Evolutionary conservation across 495 filamentous ascomycete genomes (phyloP).

Genomic region (Penicillium salamii): DNA sequence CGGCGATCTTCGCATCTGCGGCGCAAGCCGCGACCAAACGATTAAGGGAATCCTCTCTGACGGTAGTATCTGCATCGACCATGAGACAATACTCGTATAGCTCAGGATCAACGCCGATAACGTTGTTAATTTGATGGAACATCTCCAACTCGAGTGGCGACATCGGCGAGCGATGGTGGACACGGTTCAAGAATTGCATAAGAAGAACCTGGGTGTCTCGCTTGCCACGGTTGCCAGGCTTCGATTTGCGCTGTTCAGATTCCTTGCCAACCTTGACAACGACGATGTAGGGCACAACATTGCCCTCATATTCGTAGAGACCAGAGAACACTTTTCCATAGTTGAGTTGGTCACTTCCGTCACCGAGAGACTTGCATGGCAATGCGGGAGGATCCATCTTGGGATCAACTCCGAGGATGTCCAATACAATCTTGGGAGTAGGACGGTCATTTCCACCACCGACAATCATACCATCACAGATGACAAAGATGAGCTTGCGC

Average conservation of each 20-base stretch:
- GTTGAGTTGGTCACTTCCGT: conserved; percentile 90
- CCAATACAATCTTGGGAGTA: conserved; percentile 94
- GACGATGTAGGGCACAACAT: conserved; percentile 94
- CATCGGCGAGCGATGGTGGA: conserved; percentile 92
- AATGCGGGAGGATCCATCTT: conserved; percentile 94
- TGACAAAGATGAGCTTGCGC: conserved; percentile 87
- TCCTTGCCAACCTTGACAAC: conserved; percentile 97
- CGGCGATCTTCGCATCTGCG: conserved; percentile 92
- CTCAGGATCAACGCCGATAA: conserved; percentile 96
- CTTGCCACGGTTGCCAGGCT: conserved; percentile 97
- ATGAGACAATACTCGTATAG: conserved; percentile 96
- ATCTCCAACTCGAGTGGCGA: conserved; percentile 94
- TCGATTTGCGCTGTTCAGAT: conserved; percentile 85
- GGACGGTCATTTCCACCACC: conserved; percentile 95
- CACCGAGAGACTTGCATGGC: conserved; percentile 86
- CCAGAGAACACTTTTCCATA: conserved; percentile 99
- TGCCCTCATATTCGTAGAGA: conserved; percentile 95
- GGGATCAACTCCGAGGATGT: conserved; percentile 95
- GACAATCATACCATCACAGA: conserved; percentile 97
- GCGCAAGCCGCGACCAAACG: conserved; percentile 89
- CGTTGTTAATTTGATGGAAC: conserved; percentile 98
- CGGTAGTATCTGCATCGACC: conserved; percentile 97
- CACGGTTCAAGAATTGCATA: conserved; percentile 90
- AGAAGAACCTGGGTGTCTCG: conserved; percentile 90
- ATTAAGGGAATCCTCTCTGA: conserved; percentile 88